Evolutionary conservation across 331 rosid species (phyloP), one percentile per base, ranked within the genome.

Genomic region (Malus hybrid): DNA sequence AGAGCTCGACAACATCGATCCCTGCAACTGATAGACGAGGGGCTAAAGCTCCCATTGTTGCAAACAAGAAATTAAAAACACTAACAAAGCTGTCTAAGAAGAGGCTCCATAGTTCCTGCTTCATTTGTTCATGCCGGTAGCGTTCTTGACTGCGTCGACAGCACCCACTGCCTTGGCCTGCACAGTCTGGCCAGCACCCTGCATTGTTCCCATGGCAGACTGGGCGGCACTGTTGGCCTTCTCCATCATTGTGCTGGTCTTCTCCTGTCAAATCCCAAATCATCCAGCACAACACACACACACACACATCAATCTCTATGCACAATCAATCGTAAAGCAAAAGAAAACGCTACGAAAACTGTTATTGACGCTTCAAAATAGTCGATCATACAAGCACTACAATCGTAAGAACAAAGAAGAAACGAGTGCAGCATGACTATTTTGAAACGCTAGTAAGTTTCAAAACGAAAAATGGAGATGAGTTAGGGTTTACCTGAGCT

Each of bases 91-190:
- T 30, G 39, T 36, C 9, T 11, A 72, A 58, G 16, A 61, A 61
- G 66, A 61, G 66, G 22, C 12, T 29, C 67, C 67, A 3, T 2
- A 39, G 61, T 56, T 56, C 61, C 11, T n/a, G 75, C 77, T 52
- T 83, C 78, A 84, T 44, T 87, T 87, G 81, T 85, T 89, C 77
- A 85, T 60, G 53, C 96, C 93, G 70, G 90, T 86, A 13, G 93
- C 90, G 77, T 89, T 66, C 87, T 87, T 91, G 66, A 87, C 88
- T n/a, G 87, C 85, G 0, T 89, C 92, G 66, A 79, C 84, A 24
- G 93, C 94, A 71, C 87, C 97, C 60, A 78, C 82, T 36, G 92
- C 89, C 73, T 75, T 15, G 5, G 83, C 82, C 82, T 42, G 73
- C 74, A 87, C n/a, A 63, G 80, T 88, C 29, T 81, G 72, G 14